Evolutionary conservation across 495 filamentous ascomycete species (phyloP).

Genomic region (Melanomma pulvis-pyrius): DNA sequence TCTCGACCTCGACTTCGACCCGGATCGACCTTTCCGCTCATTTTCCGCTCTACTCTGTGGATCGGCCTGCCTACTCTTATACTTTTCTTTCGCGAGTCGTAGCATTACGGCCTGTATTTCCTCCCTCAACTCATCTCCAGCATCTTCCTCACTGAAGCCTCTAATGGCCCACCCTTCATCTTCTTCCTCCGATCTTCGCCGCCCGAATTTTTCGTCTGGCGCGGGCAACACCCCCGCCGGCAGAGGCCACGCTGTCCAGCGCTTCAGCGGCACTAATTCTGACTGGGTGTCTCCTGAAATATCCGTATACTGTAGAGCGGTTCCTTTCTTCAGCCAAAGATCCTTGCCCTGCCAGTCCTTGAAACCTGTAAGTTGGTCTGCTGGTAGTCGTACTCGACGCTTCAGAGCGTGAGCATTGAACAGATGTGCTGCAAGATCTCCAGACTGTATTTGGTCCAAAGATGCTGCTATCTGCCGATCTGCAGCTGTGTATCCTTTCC

Average conservation of each 20-base stretch:
- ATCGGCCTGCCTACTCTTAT: slow-evolving; percentile 43
- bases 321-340: slow-evolving; percentile 40
- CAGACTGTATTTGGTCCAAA: slow-evolving; percentile 58
- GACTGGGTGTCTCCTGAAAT: slow-evolving; percentile 31
- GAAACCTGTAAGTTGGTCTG: slow-evolving; percentile 28
- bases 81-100: slow-evolving; percentile 66
- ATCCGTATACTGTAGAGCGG: slow-evolving; percentile 22
- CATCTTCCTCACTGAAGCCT: slow-evolving; percentile 41
- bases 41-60: background rate
- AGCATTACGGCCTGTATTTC: slow-evolving; percentile 64
- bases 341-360: slow-evolving; percentile 43
- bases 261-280: slow-evolving; percentile 35
- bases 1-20: background rate
- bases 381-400: slow-evolving; percentile 43
- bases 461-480: slow-evolving; percentile 62
- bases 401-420: slow-evolving; percentile 73
- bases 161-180: slow-evolving; percentile 55
- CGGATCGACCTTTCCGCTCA: background rate
- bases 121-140: slow-evolving; percentile 67
- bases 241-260: slow-evolving; percentile 83
- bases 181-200: slow-evolving; percentile 43
- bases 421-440: slow-evolving; percentile 73
- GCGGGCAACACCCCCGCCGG: slow-evolving; percentile 60
- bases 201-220: slow-evolving; percentile 51
- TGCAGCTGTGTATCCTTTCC: slow-evolving; percentile 58